Conservation (phyloP, 2,329 filamentous ascomycete genomes). For the Leptosphaerulina australis region DNA sequence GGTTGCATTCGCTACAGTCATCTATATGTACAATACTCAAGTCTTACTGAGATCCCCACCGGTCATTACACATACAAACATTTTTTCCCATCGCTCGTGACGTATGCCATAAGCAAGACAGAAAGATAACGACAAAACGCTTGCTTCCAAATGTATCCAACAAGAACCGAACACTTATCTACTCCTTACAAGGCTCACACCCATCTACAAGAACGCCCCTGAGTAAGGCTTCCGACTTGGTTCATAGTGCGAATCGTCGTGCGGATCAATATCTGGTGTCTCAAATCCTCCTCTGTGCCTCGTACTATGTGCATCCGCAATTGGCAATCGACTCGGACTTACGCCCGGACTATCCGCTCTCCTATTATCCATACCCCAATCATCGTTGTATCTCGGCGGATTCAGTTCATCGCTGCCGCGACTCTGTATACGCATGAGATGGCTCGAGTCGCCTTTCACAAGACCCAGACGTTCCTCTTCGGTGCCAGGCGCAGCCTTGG, state of each 20-base stretch:
- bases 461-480: conserved; percentile 85
- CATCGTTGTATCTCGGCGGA: conserved; percentile 26
- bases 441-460: conserved; percentile 71
- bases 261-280: background rate
- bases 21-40: too few species aligned
- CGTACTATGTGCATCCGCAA: conserved; percentile 2
- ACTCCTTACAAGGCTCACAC: background rate
- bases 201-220: background rate
- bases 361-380: background rate
- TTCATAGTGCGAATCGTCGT: background rate
- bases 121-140: background rate
- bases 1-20: too few species aligned
- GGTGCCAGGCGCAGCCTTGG: conserved; percentile 57
- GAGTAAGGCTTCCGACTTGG: background rate
- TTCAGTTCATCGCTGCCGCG: conserved; percentile 27
- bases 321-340: background rate
- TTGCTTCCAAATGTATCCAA: conserved; percentile 5
- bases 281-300: background rate
- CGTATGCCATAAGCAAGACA: background rate
- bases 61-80: background rate
- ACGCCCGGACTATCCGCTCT: conserved; percentile 4
- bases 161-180: background rate
- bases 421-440: conserved; percentile 38
- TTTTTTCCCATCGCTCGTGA: background rate
- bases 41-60: too few species aligned